Evolutionary conservation across 371 early-diverging fungal species (phyloP), one percentile per base, ranked within the genome.

Genomic region (Mortierella sp.): DNA sequence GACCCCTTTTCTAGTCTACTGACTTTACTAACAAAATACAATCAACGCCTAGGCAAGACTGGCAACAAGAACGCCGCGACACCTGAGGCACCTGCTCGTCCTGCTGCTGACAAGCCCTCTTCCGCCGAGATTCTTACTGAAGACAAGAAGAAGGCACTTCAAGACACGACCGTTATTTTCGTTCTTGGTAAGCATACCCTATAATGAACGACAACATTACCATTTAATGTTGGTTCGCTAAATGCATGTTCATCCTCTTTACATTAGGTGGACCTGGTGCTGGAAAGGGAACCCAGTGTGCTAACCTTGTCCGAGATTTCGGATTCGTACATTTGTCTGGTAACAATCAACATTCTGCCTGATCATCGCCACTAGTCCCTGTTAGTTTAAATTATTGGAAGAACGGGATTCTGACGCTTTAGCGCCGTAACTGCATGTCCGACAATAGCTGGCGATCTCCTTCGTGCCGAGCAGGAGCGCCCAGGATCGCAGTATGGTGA

Each of bases 221-320:
- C 15, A 28, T 42, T n/a, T n/a, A n/a, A n/a, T n/a, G n/a, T n/a
- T n/a, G n/a, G n/a, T n/a, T n/a, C n/a, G n/a, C n/a, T 50, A 14
- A 26, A 42, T 27, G 14, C 43, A 28, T 15, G 11, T 44, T 39
- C 30, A 15, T 26, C 39, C 41, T 42, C 48, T 34, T 34, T 7
- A 39, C 49, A 5, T 49, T 76, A 87, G 90, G 94, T 59, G 95
- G 94, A 4, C 95, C 95, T 27, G 95, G 95, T 55, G 89, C 92
- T 23, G 94, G 95, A 70, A 98, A 98, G 81, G 99, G 99, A 32
- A 98, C 99, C 26, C 96, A 97, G 81, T 97, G 96, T 68, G 87
- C 81, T 4, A 89, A 90, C 56, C 82, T 99, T 50, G 96, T 93
- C 27, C 69, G 87, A 14, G 98, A 98, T 70, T 97, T 88, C 71